These are phyloP conservation scores for Rhizopus delemar DNA, from an alignment of 371 early-diverging fungal genomes.

Conservation along the genomic window DNA sequence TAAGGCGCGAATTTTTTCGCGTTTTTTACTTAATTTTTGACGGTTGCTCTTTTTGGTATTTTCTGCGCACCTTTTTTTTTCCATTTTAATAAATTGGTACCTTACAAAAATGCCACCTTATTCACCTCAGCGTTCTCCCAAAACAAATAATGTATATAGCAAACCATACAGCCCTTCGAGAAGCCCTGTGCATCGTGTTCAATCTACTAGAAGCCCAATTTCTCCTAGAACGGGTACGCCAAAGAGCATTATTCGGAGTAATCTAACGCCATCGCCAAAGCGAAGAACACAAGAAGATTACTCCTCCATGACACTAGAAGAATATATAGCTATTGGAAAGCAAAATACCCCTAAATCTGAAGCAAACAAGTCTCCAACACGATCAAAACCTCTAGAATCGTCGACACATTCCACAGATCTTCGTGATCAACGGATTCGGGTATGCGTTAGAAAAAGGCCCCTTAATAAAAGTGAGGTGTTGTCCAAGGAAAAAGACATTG, in stretches of 20 bases:
- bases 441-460: conserved; percentile 96
- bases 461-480: conserved; percentile 80
- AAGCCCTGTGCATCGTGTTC: not conserved
- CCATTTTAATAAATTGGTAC: not conserved
- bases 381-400: not conserved
- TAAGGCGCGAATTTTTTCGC: no score
- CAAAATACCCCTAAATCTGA: not conserved
- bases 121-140: not conserved
- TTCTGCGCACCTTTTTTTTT: not conserved
- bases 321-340: not conserved
- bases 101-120: not conserved
- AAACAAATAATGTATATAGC: not conserved
- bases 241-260: not conserved
- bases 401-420: not conserved
- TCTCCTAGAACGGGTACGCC: not conserved
- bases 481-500: conserved; percentile 81
- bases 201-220: not conserved
- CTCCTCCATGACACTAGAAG: not conserved
- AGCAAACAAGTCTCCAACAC: not conserved
- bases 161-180: not conserved
- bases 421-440: conserved; percentile 78
- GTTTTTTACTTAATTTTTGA: no score
- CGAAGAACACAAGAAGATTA: not conserved
- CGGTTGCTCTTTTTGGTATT: no score
- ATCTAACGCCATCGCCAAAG: not conserved